Conservation (phyloP, 1,284 basidiomycete genomes). For the Ganoderma multipileum region DNA sequence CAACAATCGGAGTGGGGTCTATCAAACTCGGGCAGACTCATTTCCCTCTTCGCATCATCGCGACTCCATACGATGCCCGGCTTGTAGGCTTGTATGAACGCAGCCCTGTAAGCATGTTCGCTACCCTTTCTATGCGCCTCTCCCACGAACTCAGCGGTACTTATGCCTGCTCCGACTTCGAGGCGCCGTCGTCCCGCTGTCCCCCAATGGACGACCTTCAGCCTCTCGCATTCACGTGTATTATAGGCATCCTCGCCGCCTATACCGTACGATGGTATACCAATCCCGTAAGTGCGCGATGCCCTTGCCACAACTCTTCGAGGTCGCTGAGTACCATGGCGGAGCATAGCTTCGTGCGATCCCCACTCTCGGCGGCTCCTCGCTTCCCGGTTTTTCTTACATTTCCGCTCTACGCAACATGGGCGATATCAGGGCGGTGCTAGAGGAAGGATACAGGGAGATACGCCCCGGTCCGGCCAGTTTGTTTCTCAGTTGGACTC, state of each 20-base stretch:
- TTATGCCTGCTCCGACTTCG: no score
- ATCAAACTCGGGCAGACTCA: no score
- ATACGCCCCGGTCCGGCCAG: background rate
- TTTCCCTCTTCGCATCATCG: no score
- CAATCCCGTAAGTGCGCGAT: background rate
- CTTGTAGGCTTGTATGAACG: no score
- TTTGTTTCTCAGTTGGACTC: background rate
- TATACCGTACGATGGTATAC: background rate
- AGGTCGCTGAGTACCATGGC: background rate
- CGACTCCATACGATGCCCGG: no score
- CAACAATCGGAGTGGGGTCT: no score
- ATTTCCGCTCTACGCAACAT: background rate
- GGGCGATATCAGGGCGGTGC: background rate
- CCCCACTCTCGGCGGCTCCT: background rate
- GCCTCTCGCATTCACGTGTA: background rate
- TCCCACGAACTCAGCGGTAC: no score
- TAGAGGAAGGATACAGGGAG: constrained; percentile 24
- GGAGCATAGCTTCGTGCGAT: background rate
- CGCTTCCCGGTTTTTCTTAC: background rate
- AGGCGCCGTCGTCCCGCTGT: no score
- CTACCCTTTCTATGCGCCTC: no score
- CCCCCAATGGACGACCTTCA: background rate
- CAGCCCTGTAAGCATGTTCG: no score
- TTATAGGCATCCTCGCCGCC: background rate
- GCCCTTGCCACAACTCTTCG: background rate